Base-by-base conservation (phyloP, 2,329 filamentous ascomycete genomes). In the Trichoderma atroviride region DNA sequence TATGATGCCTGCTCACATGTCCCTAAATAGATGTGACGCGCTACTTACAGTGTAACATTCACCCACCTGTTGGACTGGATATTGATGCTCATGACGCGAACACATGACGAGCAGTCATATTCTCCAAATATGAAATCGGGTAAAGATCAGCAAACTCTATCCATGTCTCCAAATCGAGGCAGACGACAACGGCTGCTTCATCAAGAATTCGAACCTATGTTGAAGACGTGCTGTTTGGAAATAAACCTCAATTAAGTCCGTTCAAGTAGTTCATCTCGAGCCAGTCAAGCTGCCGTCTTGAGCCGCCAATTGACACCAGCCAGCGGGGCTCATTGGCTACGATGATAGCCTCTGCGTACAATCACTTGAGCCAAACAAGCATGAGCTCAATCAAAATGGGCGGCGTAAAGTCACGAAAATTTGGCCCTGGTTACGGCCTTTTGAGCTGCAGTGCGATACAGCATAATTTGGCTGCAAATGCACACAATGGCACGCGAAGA, bases 31-130 rank as follows among this genome's bases (percentile, higher is more conserved):
- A 58, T 55, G 62, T 65, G 35, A 57, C 35, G 27, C 16, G 24
- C 52, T 29, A 22, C 24, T 10, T 47, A 29, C 13, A 56, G 14
- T 16, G 22, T n/a, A 58, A 37, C 31, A 40, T 24, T n/a, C 33
- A 58, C 37, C 37, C 57, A 27, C 63, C 63, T 58, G 43, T 19
- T 37, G 24, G 24, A 37, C 31, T 66, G 27, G 14, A 24, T 35
- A 27, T 66, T 14, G 37, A 40, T 47, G 37, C 31, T 43, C 53
- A 66, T 66, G 63, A 66, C 53, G 33, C 57, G 63, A 40, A 35
- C 66, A 68, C 66, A 62, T 68, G 66, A 68, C 31, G 16, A 19
- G 43, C 58, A 47, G 14, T 37, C 62, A 65, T 29, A 37, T 31
- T 65, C 62, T 31, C 43, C 24, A 31, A 27, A 14, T 14, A 24